A percentile compares a stretch with the other conserved stretches of the same genome.
These are phyloP conservation scores for Erigeron canadensis DNA, from an alignment of 129 eudicot species.

Conservation along the genomic window DNA sequence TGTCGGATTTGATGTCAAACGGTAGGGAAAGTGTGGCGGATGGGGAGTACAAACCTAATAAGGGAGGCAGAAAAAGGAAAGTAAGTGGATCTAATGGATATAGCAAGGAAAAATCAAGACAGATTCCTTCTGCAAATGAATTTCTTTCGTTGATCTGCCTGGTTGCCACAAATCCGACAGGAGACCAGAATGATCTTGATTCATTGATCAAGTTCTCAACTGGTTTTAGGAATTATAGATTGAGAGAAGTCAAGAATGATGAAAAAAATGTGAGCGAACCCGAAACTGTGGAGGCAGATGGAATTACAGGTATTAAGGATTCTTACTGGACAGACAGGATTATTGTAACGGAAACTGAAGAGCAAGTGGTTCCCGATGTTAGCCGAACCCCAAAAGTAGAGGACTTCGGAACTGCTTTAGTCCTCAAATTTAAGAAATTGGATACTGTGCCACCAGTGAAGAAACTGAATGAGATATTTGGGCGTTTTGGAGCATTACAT, in stretches of 20 bases:
- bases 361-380: background rate
- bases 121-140: constrained; percentile 24
- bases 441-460: constrained; percentile 61
- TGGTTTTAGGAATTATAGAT: constrained; percentile 50
- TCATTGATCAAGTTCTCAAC: constrained; percentile 35
- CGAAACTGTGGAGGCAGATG: background rate
- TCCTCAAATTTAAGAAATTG: constrained; percentile 55
- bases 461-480: constrained; percentile 63
- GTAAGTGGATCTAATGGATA: constrained; percentile 5
- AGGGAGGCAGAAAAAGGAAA: constrained; percentile 37
- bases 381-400: constrained; percentile 27
- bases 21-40: constrained; percentile 21
- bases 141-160: constrained; percentile 44
- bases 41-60: constrained; percentile 26
- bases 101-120: constrained; percentile 9
- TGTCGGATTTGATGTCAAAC: constrained; percentile 43
- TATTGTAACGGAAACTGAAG: constrained; percentile 11
- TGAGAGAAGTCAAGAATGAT: constrained; percentile 16
- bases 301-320: background rate
- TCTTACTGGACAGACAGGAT: constrained; percentile 21
- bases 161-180: constrained; percentile 54
- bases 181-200: constrained; percentile 26
- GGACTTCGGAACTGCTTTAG: constrained; percentile 51
- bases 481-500: constrained; percentile 53
- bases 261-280: constrained; percentile 11